A percentile compares a stretch with the other conserved stretches of the same genome.
Evolutionary conservation across 306 rosid species (phyloP).

Genomic region (Pyrus betulifolia): DNA sequence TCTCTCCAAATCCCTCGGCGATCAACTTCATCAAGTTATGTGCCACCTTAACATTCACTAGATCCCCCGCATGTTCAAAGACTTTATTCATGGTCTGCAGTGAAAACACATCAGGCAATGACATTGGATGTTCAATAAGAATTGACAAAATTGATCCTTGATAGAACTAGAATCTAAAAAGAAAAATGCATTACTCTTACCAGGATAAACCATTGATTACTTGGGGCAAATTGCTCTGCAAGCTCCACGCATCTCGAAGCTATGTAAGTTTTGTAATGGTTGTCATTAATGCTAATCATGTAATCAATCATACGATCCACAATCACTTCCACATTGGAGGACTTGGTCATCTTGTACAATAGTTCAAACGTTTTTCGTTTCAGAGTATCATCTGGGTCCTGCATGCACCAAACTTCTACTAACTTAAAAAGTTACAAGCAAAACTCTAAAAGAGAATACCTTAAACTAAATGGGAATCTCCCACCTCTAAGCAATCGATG

Average conservation of each 20-base stretch:
- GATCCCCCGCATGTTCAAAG: constrained; percentile 99
- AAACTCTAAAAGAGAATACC: not conserved
- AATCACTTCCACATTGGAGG: constrained; percentile 98
- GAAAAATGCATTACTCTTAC: constrained; percentile 44
- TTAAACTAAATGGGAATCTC: not conserved
- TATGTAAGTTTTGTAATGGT: constrained; percentile 83
- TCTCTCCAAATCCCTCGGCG: constrained; percentile 98
- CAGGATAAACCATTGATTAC: constrained; percentile 98
- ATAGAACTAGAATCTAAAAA: not conserved
- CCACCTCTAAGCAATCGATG: constrained; percentile 97
- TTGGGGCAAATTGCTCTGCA: constrained; percentile 94
- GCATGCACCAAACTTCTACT: constrained; percentile 22
- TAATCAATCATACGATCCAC: constrained; percentile 94
- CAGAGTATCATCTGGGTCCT: constrained; percentile 97
- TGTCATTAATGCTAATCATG: constrained; percentile 81
- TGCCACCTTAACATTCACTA: constrained; percentile 91
- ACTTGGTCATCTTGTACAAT: constrained; percentile 86
- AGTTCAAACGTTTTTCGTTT: constrained; percentile 93
- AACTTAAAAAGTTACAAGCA: constrained; percentile 3
- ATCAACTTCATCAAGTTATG: constrained; percentile 95
- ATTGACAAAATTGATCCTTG: not conserved
- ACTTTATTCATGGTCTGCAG: constrained; percentile 96
- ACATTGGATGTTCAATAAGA: not conserved
- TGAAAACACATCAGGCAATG: constrained; percentile 15
- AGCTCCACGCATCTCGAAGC: constrained; percentile 97